Evolutionary conservation across 192 early-diverging fungal genomes (phyloP), one percentile per base, ranked within the genome.

Genomic region (Dimargaris xerosporica): DNA sequence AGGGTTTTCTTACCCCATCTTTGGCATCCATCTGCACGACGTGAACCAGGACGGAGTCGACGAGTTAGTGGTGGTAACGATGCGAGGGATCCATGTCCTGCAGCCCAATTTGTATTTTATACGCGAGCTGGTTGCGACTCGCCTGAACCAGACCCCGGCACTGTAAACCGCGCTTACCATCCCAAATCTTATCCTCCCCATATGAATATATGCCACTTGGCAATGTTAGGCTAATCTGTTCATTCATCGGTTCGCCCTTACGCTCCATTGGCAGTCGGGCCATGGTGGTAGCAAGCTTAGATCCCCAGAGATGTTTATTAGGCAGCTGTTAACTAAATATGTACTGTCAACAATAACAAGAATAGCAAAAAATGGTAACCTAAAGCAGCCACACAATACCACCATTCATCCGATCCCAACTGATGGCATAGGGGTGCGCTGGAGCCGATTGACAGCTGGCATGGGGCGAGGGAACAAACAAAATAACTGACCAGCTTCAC

Each of bases 31-130:
- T 30, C 65, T 69, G 52, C 66, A 63, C 13, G 75, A 76, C 48
- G 70, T 76, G 15, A 76, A 76, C 63, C 48, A 65, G 64, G 75
- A 76, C 56, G 75, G 75, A 5, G 69, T 64, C 62, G 71, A 69
- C 41, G 75, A 76, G 64, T 55, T 76, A 55, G 67, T 76, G 0
- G 75, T 76, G 39, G 69, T 73, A n/a, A 76, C 75, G 39, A 66
- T 76, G 65, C 62, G 67, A 9, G 75, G 75, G 3, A 67, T 76
- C 42, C 75, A 76, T 62, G 29, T 76, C 0, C 51, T 76, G 66
- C 75, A 76, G 69, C 71, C 75, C 6, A 71, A 76, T 51, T 51
- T 76, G 66, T 3, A 50, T 67, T 29, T 64, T 62, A 11, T 72
- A 69, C 10, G 71, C 65, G 16, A 66, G 66, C 58, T 66, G 71